Base-by-base conservation (phyloP, 768 basidiomycete genomes). In the Naematelia encephala region DNA sequence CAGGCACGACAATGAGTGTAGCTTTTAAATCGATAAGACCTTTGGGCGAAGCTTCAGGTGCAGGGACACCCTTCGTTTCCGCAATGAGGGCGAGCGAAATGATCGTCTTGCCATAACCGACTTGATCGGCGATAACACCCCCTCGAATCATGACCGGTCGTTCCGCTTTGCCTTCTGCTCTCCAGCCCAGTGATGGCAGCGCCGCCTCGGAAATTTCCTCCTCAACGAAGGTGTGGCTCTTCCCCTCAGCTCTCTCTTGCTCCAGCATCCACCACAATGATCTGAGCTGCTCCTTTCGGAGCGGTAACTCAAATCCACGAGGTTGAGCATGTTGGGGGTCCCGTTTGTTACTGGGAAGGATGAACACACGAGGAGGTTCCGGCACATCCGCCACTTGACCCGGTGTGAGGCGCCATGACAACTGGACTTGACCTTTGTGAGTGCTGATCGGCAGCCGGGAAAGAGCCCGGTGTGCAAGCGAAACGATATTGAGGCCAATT, bases 51-150 rank as follows among this genome's bases (percentile, higher is more conserved):
- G 75, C 67, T 28, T 64, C 62, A 13, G 66, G 70, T 4, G 61
- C 54, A 10, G 64, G 54, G 1, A 67, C 34, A 60, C 81, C 79
- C 52, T 82, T 80, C 26, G 81, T 74, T 62, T 87, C 84, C 62
- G 88, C 87, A 62, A 96, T 87, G 59, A 97, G 82, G 19, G 87
- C 92, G 26, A 97, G 82, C 1, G 90, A 91, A 64, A 96, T 93
- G 21, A 91, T 92, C 0, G 93, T 97, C 79, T 97, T 97, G 16
- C 93, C 93, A 70, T 97, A 97, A 51, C 93, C 93, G 60, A 97
- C 93, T 79, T 93, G 88, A 69, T 97, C 93, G 12, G 92, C 92
- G 46, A 96, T 84, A 49, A 96, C 92, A 11, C 93, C 92, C 16
- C 93, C 92, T 55, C 89, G 83, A 43, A 96, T 79, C 59, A 78